Evolutionary conservation across 2,329 filamentous ascomycete genomes (phyloP).

Genomic region (Pseudocercospora fuligena): DNA sequence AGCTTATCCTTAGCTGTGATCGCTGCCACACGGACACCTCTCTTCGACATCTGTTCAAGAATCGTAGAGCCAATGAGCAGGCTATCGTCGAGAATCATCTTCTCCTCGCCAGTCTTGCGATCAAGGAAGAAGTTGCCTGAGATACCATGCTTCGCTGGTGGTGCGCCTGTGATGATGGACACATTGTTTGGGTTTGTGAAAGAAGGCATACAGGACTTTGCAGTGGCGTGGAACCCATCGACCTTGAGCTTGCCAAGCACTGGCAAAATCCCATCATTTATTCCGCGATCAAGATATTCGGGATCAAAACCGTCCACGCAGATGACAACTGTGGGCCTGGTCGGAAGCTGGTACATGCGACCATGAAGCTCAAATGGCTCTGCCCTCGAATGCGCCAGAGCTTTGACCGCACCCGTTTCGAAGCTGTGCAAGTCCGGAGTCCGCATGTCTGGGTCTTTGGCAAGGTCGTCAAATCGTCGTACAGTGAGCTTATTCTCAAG

Average conservation of each 20-base stretch:
- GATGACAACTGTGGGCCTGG: constrained; percentile 46
- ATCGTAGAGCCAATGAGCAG: constrained; percentile 50
- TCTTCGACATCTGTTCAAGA: constrained; percentile 46
- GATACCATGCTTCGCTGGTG: constrained; percentile 49
- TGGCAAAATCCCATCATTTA: constrained; percentile 44
- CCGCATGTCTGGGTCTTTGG: constrained; percentile 38
- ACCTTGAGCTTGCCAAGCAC: constrained; percentile 40
- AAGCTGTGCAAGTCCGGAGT: constrained; percentile 28
- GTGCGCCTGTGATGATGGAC: constrained; percentile 51
- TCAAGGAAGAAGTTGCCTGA: constrained; percentile 53
- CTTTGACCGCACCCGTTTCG: constrained; percentile 23
- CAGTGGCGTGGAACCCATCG: constrained; percentile 47
- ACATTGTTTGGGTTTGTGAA: constrained; percentile 55
- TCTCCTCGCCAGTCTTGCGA: constrained; percentile 44
- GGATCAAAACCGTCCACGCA: constrained; percentile 54
- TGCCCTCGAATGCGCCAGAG: constrained; percentile 14
- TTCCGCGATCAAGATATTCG: constrained; percentile 45
- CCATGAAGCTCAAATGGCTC: constrained; percentile 32
- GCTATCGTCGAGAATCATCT: constrained; percentile 50
- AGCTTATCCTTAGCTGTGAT: constrained; percentile 54
- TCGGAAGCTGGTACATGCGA: constrained; percentile 41
- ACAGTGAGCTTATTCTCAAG: constrained; percentile 44
- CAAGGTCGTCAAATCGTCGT: constrained; percentile 46
- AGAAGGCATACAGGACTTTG: constrained; percentile 50
- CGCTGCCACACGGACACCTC: constrained; percentile 49